These are phyloP conservation scores for Trichoderma orchidacearum DNA, from an alignment of 495 filamentous ascomycete genomes.

Conservation along the genomic window DNA sequence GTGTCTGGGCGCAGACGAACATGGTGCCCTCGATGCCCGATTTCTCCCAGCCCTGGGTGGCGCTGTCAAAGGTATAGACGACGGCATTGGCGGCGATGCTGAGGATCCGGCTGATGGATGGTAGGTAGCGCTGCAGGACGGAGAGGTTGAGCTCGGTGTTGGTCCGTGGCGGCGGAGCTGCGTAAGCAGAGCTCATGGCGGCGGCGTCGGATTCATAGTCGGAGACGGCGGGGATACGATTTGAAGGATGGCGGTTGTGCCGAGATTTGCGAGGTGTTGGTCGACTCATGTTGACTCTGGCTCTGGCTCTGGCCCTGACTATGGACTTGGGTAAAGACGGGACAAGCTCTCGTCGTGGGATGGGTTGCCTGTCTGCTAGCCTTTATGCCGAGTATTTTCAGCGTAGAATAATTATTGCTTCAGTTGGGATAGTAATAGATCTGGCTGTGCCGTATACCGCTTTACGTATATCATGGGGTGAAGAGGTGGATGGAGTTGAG, in stretches of 20 bases:
- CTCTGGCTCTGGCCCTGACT: background rate
- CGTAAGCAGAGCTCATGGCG: conserved; percentile 10
- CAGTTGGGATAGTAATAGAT: too few relatives aligned
- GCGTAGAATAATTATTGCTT: too few relatives aligned
- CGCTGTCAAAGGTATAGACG: conserved; percentile 58
- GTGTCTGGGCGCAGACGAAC: conserved; percentile 57
- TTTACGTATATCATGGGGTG: background rate
- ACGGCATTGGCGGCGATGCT: conserved; percentile 67
- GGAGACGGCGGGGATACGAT: conserved; percentile 26
- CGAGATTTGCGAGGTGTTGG: conserved; percentile 2
- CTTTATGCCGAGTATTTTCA: too few relatives aligned
- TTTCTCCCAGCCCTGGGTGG: conserved; percentile 59
- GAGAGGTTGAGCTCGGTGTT: conserved; percentile 73
- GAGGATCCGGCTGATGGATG: conserved; percentile 49
- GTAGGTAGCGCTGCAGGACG: conserved; percentile 64
- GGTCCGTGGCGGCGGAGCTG: conserved; percentile 37
- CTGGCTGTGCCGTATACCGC: too few relatives aligned
- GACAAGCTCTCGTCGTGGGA: too few relatives aligned
- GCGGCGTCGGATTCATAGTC: conserved; percentile 51
- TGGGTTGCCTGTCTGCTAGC: too few relatives aligned
- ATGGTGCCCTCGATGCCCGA: conserved; percentile 63
- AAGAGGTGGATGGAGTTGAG: background rate
- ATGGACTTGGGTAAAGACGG: too few relatives aligned
- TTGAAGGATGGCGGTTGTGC: conserved; percentile 13
- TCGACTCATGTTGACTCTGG: background rate